Conservation (phyloP, 805 yeast species). For the Cyberlindnera japonica region DNA sequence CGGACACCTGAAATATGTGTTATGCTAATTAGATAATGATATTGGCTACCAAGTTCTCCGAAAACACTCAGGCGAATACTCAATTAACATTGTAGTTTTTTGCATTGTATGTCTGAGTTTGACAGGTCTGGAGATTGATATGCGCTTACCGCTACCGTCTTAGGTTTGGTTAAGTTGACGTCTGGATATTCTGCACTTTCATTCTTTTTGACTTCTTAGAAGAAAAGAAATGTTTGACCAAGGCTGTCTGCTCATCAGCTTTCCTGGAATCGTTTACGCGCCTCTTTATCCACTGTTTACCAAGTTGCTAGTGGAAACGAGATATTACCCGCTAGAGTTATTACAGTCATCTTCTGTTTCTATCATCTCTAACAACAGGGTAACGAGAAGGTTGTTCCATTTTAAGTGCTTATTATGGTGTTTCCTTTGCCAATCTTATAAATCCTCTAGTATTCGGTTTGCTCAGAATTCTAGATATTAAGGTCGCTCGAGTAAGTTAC, state of each 20-base stretch:
- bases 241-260: too few relatives aligned
- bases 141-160: constrained; percentile 45
- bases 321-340: too few relatives aligned
- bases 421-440: constrained; percentile 41
- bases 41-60: constrained; percentile 43
- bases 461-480: constrained; percentile 34
- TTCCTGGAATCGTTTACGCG: too few relatives aligned
- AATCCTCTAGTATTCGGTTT: constrained; percentile 37
- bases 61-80: constrained; percentile 60
- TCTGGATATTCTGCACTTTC: constrained; percentile 49
- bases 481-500: constrained; percentile 36
- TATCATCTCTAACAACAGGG: constrained; percentile 56
- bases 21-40: too few relatives aligned
- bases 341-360: constrained; percentile 48
- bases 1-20: too few relatives aligned
- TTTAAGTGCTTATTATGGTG: constrained; percentile 43
- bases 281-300: too few relatives aligned
- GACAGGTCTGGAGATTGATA: constrained; percentile 38
- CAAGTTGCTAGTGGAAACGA: too few relatives aligned
- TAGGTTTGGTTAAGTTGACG: constrained; percentile 50
- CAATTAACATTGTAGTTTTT: constrained; percentile 52
- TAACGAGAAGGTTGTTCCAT: constrained; percentile 52
- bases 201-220: constrained; percentile 53
- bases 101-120: too few relatives aligned
- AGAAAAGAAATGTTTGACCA: constrained; percentile 45